phyloP scores from a whole-genome alignment of 1,284 basidiomycete genomes.

The Golubevia sp. region DNA sequence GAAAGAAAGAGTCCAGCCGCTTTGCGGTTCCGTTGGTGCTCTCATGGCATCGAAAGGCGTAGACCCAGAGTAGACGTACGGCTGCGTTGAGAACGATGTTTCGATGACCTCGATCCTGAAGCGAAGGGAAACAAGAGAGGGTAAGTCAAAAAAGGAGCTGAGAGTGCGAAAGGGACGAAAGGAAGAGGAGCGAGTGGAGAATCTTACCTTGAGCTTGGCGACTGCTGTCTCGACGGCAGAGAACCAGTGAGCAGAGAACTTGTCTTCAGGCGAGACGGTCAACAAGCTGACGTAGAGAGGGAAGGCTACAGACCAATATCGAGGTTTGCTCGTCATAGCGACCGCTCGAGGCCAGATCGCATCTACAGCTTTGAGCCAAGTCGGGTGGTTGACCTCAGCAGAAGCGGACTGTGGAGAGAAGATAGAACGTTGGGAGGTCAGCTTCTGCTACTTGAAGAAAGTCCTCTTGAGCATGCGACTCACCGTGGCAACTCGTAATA shows the following conservation, averaged over 20 bases:
- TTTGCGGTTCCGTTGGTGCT: constrained; percentile 75
- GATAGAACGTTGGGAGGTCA: neutral
- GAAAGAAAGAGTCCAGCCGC: constrained; percentile 78
- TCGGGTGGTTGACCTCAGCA: constrained; percentile 92
- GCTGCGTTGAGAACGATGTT: constrained; percentile 79
- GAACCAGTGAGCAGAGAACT: constrained; percentile 83
- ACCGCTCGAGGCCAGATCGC: constrained; percentile 80
- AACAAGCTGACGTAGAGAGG: constrained; percentile 81
- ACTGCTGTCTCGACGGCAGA: neutral
- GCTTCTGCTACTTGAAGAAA: neutral
- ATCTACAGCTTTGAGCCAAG: constrained; percentile 89
- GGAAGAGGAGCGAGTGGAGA: neutral
- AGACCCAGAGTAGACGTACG: constrained; percentile 86
- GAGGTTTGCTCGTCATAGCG: constrained; percentile 84
- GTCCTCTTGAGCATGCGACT: constrained; percentile 11
- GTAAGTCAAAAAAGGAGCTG: constrained; percentile 4
- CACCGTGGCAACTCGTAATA: constrained; percentile 89
- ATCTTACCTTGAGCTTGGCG: neutral
- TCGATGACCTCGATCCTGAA: constrained; percentile 77
- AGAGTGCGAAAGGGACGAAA: neutral
- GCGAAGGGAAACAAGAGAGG: constrained; percentile 9
- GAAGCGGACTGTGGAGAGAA: constrained; percentile 74
- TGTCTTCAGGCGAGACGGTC: constrained; percentile 83
- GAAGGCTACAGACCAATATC: constrained; percentile 88
- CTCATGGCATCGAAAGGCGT: constrained; percentile 89